phyloP scores from a whole-genome alignment of 257 asterid species.

The Striga asiatica region DNA sequence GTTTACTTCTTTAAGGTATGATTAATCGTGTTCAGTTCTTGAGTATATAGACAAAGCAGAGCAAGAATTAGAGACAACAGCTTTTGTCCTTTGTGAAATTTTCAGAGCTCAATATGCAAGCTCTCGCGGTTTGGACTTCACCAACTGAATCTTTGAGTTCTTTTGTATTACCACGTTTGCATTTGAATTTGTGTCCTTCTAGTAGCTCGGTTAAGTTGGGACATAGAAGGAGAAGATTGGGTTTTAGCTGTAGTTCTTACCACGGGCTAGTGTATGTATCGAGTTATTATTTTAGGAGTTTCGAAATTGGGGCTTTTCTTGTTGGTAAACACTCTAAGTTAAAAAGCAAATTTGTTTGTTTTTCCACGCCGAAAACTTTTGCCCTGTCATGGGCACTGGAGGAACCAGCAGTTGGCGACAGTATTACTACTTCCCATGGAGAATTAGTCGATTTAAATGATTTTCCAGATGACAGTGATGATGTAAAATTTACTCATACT shows the following conservation, averaged over 20 bases:
- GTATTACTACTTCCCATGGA: conserved; percentile 15
- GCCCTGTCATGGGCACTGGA: conserved; percentile 45
- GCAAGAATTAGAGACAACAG: not conserved
- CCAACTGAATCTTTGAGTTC: conserved; percentile 33
- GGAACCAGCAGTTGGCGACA: conserved; percentile 30
- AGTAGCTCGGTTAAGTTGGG: conserved; percentile 23
- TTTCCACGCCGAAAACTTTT: conserved; percentile 24
- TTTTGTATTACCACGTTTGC: conserved; percentile 32
- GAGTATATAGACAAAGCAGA: not conserved
- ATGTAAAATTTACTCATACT: conserved; percentile 5
- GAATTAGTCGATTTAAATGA: conserved; percentile 20
- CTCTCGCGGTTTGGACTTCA: conserved; percentile 49
- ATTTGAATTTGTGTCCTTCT: conserved; percentile 25
- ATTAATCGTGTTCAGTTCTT: not conserved
- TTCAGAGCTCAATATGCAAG: conserved; percentile 48
- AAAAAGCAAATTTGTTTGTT: conserved; percentile 1
- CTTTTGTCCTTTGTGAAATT: not conserved
- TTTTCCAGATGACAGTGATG: conserved; percentile 13
- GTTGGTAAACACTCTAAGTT: not conserved
- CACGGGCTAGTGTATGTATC: conserved; percentile 15
- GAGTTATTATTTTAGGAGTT: conserved; percentile 3
- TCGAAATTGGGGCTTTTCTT: conserved; percentile 11
- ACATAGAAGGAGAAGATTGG: conserved; percentile 29
- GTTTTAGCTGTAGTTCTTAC: conserved; percentile 12
- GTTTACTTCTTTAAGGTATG: conserved; percentile 15